phyloP scores from a whole-genome alignment of 2,329 filamentous ascomycete genomes.

The Dendryphion nanum region DNA sequence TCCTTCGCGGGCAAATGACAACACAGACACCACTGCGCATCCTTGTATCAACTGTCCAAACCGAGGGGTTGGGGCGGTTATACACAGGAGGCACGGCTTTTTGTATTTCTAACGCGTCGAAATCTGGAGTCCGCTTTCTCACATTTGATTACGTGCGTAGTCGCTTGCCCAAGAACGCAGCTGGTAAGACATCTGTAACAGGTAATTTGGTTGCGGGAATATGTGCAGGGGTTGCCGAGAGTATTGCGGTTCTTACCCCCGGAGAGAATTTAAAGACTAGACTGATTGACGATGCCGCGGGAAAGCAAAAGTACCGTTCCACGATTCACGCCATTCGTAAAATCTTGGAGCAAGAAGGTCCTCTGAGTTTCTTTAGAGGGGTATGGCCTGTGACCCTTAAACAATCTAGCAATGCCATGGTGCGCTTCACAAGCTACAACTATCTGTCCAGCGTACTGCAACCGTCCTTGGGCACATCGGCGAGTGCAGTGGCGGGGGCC shows the following conservation, averaged over 20 bases:
- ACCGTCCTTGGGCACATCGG: slow-evolving; percentile 4
- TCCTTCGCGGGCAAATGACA: not conserved
- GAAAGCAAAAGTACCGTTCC: slow-evolving; percentile 1
- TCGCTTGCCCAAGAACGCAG: slow-evolving; percentile 3
- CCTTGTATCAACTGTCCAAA: slow-evolving; percentile 3
- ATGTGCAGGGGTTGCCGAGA: slow-evolving; percentile 8
- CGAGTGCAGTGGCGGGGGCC: slow-evolving; percentile 5
- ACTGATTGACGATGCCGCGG: slow-evolving; percentile 7
- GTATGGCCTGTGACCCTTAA: slow-evolving; percentile 8
- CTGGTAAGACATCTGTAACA: slow-evolving; percentile 3
- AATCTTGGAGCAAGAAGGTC: slow-evolving; percentile 4
- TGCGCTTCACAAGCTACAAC: slow-evolving; percentile 10
- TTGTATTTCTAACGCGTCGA: slow-evolving; percentile 8
- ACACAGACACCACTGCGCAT: slow-evolving; percentile 3
- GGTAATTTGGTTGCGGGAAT: slow-evolving; percentile 8
- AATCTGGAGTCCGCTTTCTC: slow-evolving; percentile 9
- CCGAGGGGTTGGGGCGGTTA: slow-evolving; percentile 2
- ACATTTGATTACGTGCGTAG: slow-evolving; percentile 7
- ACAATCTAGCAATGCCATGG: slow-evolving; percentile 10
- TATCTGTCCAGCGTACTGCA: slow-evolving; percentile 3
- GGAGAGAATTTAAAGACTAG: slow-evolving; percentile 9
- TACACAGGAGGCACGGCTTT: slow-evolving; percentile 7
- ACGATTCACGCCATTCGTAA: slow-evolving; percentile 4
- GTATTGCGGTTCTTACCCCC: slow-evolving; percentile 6
- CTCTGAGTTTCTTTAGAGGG: slow-evolving; percentile 6